phyloP scores from a whole-genome alignment of 1,139 yeast genomes.

The Blastobotrys elegans region DNA sequence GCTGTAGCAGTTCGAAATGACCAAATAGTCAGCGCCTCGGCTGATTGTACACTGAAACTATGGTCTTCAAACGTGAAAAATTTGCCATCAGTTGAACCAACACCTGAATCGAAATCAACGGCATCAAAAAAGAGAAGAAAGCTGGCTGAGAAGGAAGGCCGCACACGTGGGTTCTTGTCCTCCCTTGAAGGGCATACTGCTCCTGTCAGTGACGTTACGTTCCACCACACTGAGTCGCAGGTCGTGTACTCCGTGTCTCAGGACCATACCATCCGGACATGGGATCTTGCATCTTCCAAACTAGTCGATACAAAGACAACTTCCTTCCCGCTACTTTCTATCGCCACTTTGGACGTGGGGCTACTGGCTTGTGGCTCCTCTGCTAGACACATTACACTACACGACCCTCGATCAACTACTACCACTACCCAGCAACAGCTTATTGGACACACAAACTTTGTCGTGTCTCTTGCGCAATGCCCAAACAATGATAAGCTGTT shows the following conservation, averaged over 20 bases:
- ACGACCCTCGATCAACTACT: conserved; percentile 67
- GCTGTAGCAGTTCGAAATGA: conserved; percentile 56
- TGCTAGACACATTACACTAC: conserved; percentile 89
- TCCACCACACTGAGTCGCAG: conserved; percentile 62
- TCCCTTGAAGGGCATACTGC: conserved; percentile 74
- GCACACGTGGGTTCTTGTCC: conserved; percentile 76
- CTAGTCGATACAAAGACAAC: conserved; percentile 86
- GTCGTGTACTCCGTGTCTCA: conserved; percentile 94
- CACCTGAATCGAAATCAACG: conserved; percentile 37
- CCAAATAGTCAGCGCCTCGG: conserved; percentile 72
- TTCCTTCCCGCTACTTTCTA: conserved; percentile 76
- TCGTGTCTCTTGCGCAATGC: conserved; percentile 66
- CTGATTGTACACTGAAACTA: conserved; percentile 73
- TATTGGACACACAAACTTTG: conserved; percentile 88
- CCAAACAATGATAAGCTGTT: conserved; percentile 51
- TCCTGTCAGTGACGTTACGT: conserved; percentile 81
- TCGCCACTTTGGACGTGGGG: conserved; percentile 60
- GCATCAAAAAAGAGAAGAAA: conserved; percentile 85
- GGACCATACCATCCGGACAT: conserved; percentile 90
- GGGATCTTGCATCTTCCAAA: conserved; percentile 86
- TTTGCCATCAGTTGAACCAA: conserved; percentile 64
- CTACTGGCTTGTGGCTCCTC: conserved; percentile 89
- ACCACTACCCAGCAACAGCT: conserved; percentile 61
- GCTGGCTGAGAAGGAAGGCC: conserved; percentile 63
- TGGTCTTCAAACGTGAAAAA: conserved; percentile 89